Percentiles rank a stretch among this genome's conserved stretches.
Evolutionary conservation across 2,329 filamentous ascomycete species (phyloP).

Genomic region (Microdochium paspali): DNA sequence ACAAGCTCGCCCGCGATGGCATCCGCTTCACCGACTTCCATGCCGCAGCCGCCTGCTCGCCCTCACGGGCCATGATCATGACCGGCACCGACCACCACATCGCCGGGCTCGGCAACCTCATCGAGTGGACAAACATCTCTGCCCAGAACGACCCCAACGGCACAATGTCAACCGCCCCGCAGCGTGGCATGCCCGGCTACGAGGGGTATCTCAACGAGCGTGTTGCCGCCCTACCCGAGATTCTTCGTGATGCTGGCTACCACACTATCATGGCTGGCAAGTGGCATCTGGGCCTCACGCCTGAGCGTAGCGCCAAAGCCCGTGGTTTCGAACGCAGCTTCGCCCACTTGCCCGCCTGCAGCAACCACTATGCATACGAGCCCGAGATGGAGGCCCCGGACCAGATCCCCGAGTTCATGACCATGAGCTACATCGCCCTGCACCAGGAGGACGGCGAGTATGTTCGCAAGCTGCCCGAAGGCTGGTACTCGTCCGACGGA

Average conservation of each 20-base stretch:
- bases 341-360: conserved; percentile 50
- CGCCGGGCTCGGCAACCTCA: conserved; percentile 47
- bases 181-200: conserved; percentile 49
- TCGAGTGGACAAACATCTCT: conserved; percentile 35
- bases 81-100: conserved; percentile 55
- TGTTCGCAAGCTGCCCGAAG: conserved; percentile 33
- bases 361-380: conserved; percentile 44
- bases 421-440: conserved; percentile 27
- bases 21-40: conserved; percentile 57
- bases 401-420: conserved; percentile 27
- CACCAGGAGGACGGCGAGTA: conserved; percentile 26
- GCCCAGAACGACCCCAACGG: conserved; percentile 21
- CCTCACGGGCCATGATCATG: conserved; percentile 57
- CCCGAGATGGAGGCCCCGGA: conserved; percentile 28
- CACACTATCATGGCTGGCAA: conserved; percentile 53
- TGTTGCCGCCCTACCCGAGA: conserved; percentile 48
- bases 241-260: conserved; percentile 49
- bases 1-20: conserved; percentile 38
- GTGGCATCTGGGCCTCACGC: conserved; percentile 52
- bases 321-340: conserved; percentile 51
- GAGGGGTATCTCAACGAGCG: conserved; percentile 54
- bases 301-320: conserved; percentile 43
- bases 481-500: conserved; percentile 43
- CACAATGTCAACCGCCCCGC: conserved; percentile 23
- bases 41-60: conserved; percentile 55